Evolutionary conservation across 2,329 filamentous ascomycete genomes (phyloP).

Genomic region (Knufia petricola): DNA sequence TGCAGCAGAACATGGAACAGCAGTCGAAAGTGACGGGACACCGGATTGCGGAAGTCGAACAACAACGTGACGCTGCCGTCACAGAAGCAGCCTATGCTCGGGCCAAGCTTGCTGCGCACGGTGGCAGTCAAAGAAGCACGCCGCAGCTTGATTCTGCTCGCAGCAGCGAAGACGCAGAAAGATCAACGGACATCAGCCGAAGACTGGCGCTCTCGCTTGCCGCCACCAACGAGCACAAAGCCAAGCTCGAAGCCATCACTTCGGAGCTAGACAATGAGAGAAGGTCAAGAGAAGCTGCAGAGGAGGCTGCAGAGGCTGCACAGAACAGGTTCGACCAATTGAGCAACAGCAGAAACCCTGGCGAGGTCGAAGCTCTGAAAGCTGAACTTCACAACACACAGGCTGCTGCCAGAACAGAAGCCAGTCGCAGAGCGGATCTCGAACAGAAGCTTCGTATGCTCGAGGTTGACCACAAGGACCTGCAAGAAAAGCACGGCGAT

Average conservation of each 20-base stretch:
- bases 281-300: slow-evolving; percentile 69
- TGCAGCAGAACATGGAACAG: slow-evolving; percentile 80
- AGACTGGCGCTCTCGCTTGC: slow-evolving; percentile 76
- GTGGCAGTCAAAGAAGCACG: slow-evolving; percentile 42
- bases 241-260: slow-evolving; percentile 59
- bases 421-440: slow-evolving; percentile 67
- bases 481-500: slow-evolving; percentile 59
- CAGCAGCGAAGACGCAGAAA: slow-evolving; percentile 55
- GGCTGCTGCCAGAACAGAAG: slow-evolving; percentile 68
- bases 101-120: slow-evolving; percentile 77
- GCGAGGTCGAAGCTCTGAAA: slow-evolving; percentile 76
- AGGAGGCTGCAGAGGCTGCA: slow-evolving; percentile 74
- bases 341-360: slow-evolving; percentile 71
- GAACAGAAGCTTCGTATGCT: slow-evolving; percentile 64
- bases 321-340: slow-evolving; percentile 76
- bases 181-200: slow-evolving; percentile 64
- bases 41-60: slow-evolving; percentile 86
- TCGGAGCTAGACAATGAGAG: slow-evolving; percentile 72
- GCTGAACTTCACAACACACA: slow-evolving; percentile 75
- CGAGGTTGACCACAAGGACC: slow-evolving; percentile 75
- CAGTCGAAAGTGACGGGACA: slow-evolving; percentile 78
- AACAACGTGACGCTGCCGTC: slow-evolving; percentile 87
- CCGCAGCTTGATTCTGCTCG: slow-evolving; percentile 48
- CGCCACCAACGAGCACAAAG: slow-evolving; percentile 68
- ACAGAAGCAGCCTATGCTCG: slow-evolving; percentile 92